phyloP scores from a whole-genome alignment of 2,329 filamentous ascomycete genomes.

The Fusarium algeriense region DNA sequence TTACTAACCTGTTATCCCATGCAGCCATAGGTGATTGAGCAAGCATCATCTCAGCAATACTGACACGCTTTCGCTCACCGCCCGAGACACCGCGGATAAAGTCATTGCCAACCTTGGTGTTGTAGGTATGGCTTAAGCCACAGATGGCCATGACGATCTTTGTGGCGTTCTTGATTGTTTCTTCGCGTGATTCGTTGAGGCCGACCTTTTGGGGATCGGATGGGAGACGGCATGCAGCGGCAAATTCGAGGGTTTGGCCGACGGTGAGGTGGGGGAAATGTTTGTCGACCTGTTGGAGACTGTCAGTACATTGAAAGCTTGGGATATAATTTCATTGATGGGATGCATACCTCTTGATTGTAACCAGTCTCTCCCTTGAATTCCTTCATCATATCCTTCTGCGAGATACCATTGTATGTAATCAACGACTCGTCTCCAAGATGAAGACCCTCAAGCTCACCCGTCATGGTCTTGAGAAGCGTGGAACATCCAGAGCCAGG shows the following conservation, averaged over 20 bases:
- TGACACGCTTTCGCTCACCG: slow-evolving; percentile 82
- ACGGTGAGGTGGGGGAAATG: slow-evolving; percentile 85
- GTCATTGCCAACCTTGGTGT: slow-evolving; percentile 81
- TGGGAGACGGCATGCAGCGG: slow-evolving; percentile 76
- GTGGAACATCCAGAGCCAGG: slow-evolving; percentile 54
- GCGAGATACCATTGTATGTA: slow-evolving; percentile 72
- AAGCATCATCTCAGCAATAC: slow-evolving; percentile 82
- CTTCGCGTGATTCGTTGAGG: slow-evolving; percentile 68
- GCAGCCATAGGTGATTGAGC: slow-evolving; percentile 66
- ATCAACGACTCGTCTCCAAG: slow-evolving; percentile 64
- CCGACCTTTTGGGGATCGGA: slow-evolving; percentile 66
- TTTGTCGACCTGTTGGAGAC: slow-evolving; percentile 65
- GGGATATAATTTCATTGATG: too few species aligned
- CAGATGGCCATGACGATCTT: slow-evolving; percentile 78
- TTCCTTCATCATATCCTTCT: slow-evolving; percentile 66
- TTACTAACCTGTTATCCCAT: slow-evolving; percentile 75
- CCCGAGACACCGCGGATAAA: slow-evolving; percentile 78
- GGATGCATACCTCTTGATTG: slow-evolving; percentile 72
- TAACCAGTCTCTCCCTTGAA: slow-evolving; percentile 78
- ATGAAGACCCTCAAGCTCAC: slow-evolving; percentile 61
- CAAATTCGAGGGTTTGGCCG: slow-evolving; percentile 79
- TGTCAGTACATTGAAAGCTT: accelerated
- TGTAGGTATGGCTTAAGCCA: slow-evolving; percentile 77
- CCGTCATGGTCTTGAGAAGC: slow-evolving; percentile 28
- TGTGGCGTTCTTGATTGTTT: slow-evolving; percentile 72